Base-by-base conservation (phyloP, 352 stramenopile genomes). In the Blastocystis sp. region DNA sequence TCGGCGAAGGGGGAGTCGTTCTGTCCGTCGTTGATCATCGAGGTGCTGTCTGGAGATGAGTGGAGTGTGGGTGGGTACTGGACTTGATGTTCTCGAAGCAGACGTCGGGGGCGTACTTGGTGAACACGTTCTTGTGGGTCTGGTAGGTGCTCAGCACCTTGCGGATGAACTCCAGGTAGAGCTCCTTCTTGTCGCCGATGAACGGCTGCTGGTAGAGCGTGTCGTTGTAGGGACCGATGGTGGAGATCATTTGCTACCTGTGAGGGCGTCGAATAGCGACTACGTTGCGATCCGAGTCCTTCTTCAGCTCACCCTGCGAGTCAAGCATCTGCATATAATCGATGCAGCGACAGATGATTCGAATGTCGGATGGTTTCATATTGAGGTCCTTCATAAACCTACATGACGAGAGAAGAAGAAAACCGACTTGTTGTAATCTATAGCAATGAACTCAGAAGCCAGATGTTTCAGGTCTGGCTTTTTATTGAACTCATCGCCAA, bases 401-500 rank as follows among this genome's bases (percentile, higher is more conserved):
- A 37, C 62, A 45, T n/a, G 0, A 73, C n/a, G n/a, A 9, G 9
- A 73, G 6, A 41, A 45, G 8, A 7, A 45, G 20, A 29, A 6
- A 41, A 1, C 8, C 20, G 41, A 84, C 50, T 84, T 84, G 5
- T 84, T 84, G 50, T 84, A 84, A 61, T 84, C 53, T n/a, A 84
- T 84, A 3, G 53, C 26, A 26, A 84, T 26, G 50, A 84, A 84
- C 55, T 84, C 73, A 23, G 47, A 37, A 54, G 73, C 73, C 26
- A 66, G n/a, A 39, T 55, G 50, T 29, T 84, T 84, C 26, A 84
- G 15, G 29, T 84, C 73, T 1, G 73, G 45, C 20, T 84, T 66
- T 23, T 84, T 84, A 55, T 84, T 84, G 50, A 84, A 84, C 56
- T 84, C 73, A n/a, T 84, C 73, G 39, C 73, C 73, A 18, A 84